Base-by-base conservation (phyloP, 768 basidiomycete genomes). In the Bullera alba region DNA sequence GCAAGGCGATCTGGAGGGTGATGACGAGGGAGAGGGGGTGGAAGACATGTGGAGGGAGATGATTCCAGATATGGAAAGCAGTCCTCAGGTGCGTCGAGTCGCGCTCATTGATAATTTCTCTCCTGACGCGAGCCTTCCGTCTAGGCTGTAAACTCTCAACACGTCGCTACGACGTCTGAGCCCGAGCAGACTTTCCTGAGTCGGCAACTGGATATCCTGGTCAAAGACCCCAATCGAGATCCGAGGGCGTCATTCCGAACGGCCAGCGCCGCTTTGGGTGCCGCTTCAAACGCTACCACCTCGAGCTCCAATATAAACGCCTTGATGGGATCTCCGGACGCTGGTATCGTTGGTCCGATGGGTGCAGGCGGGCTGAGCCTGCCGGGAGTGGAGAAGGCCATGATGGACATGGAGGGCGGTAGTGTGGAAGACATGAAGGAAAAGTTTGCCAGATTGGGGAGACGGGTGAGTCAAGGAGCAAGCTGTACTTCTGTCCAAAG, bases 171-270 rank as follows among this genome's bases (percentile, higher is more conserved):
- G 83, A 21, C 81, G 81, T 0, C 87, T 0, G 85, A 81, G 27
- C 82, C 86, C 22, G 93, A 97, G 67, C 91, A 96, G 73, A 77
- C 81, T 0, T 97, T 96, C 79, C 82, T 97, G 10, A 79, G 84
- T 2, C 84, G 85, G 65, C 86, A 97, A 64, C 89, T 90, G 72
- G 91, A 93, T 71, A 82, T 88, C 65, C 86, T 93, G 55, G 79
- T 86, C 34, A 88, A 87, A 73, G 92, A 91, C 61, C 79, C 86
- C 0, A 87, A 90, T 60, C 80, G 86, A 48, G 91, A 96, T 74
- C 89, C 90, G 19, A 83, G 89, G 28, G 83, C 83, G 15, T 81
- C 85, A 2, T 95, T 95, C 80, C 79, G 86, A 49, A 85, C 85
- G 44, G 51, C 84, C 0, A 75, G 79, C 37, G 85, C 56, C 34